A percentile compares a stretch with the other conserved stretches of the same genome.
Evolutionary conservation across 192 early-diverging fungal species (phyloP).

Genomic region (Thoreauomyces humboldtii): DNA sequence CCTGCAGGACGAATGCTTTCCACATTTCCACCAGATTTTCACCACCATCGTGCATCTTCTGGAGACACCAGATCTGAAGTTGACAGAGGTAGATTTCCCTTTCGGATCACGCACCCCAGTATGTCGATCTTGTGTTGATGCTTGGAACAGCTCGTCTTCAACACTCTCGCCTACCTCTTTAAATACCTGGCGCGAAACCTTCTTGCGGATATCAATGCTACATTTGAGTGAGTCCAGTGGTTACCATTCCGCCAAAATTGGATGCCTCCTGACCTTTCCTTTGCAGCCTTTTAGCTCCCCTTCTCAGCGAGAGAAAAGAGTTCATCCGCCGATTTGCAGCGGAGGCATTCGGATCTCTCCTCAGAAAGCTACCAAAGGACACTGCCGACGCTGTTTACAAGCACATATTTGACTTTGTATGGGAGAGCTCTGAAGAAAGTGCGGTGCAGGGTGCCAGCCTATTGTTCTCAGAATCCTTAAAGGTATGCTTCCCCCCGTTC

Average conservation of each 20-base stretch:
- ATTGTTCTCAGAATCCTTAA: slow-evolving; percentile 81
- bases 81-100: too few species aligned
- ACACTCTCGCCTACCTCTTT: slow-evolving; percentile 86
- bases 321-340: slow-evolving; percentile 86
- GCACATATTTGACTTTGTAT: slow-evolving; percentile 58
- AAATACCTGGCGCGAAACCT: slow-evolving; percentile 81
- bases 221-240: slow-evolving; percentile 63
- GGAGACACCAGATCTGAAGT: slow-evolving; percentile 62
- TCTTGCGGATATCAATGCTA: slow-evolving; percentile 62
- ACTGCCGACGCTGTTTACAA: slow-evolving; percentile 59
- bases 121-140: background rate
- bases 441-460: slow-evolving; percentile 73
- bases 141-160: slow-evolving; percentile 57
- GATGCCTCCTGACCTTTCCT: background rate
- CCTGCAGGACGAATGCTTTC: slow-evolving; percentile 87
- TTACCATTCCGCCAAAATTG: background rate
- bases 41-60: slow-evolving; percentile 62
- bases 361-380: slow-evolving; percentile 71
- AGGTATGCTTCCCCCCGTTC: too few species aligned
- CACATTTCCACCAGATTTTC: slow-evolving; percentile 71
- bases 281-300: slow-evolving; percentile 63
- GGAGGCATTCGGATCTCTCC: slow-evolving; percentile 86
- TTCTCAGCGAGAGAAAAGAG: slow-evolving; percentile 69
- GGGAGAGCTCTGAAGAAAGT: slow-evolving; percentile 40
- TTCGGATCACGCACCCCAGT: too few species aligned